Conservation (phyloP, 1,284 basidiomycete genomes). For the Rhodotorula mucilaginosa region DNA sequence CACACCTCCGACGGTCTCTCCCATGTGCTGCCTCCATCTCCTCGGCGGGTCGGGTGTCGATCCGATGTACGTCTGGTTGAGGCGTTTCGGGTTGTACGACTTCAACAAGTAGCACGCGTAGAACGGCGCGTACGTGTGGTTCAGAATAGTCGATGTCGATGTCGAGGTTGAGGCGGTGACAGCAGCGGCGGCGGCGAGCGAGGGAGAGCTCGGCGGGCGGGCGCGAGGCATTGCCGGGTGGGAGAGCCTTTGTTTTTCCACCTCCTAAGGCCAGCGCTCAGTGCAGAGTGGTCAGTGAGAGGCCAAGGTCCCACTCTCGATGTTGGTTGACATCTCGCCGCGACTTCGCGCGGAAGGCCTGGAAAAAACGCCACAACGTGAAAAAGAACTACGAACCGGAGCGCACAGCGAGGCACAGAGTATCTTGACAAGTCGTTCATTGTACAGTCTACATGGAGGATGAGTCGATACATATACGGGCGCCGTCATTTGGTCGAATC, state of each 20-base stretch:
- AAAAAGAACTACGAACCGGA: no score
- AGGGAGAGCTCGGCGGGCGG: not conserved
- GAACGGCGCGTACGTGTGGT: conserved; percentile 69
- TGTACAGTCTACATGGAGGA: not conserved
- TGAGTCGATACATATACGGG: not conserved
- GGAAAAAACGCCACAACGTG: not conserved
- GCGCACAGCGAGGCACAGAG: no score
- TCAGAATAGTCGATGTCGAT: conserved; percentile 49
- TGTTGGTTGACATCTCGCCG: conserved; percentile 1
- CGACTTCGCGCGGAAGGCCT: not conserved
- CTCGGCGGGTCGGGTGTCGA: conserved; percentile 67
- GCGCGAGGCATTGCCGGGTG: not conserved
- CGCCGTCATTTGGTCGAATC: not conserved
- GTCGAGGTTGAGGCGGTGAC: not conserved
- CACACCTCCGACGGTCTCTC: conserved; percentile 56
- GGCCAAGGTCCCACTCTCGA: not conserved
- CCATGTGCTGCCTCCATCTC: conserved; percentile 69
- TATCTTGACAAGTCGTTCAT: no score
- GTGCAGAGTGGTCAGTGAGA: not conserved
- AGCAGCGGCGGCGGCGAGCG: not conserved
- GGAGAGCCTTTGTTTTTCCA: no score
- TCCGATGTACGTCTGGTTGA: conserved; percentile 53
- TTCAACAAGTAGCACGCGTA: conserved; percentile 87
- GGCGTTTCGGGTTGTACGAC: conserved; percentile 58
- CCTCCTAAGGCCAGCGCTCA: no score